Base-by-base conservation (phyloP, 2,329 filamentous ascomycete genomes). In the Nigrograna mackinnonii region DNA sequence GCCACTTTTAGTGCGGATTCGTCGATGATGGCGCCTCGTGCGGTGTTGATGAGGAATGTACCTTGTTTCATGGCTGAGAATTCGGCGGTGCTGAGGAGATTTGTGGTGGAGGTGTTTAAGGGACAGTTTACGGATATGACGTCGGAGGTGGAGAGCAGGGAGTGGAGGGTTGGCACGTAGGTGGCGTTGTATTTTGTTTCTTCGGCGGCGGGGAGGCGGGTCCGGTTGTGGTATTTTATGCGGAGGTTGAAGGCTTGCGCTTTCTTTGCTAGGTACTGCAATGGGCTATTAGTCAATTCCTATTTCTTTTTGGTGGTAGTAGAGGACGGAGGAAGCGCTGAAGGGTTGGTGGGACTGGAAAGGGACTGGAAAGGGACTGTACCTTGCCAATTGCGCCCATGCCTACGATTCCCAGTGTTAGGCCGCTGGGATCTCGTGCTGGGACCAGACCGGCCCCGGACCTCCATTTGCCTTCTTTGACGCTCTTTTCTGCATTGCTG, bases 21-120 rank as follows among this genome's bases (percentile, higher is more conserved):
- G 44, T 80, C 70, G 1, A 81, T 59, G 3, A 80, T 59, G 11
- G 69, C 68, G 0, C 78, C 78, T 0, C 78, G 68, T 0, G 77
- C 73, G 0, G 78, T 80, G 51, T 81, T 81, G 22, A 80, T 62
- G 4, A 81, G 52, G 39, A 74, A 70, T 0, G 65, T 57, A 0
- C 76, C 75, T 2, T 69, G 61, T 43, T 77, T 79, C 73, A 80
- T 79, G 13, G 58, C 62, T 0, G 58, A 53, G 12, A 79, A 74
- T 47, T 77, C 67, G 0, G 46, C 48, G 0, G 52, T 44, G 0
- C 66, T 66, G 12, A 79, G 72, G 19, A 78, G 44, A 2, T 65
- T 58, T 1, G 50, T 69, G 0, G 76, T 79, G 3, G 60, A 43
- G 0, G 52, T 54, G 21, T 66, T 75, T 0, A 78, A 59, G 0